A percentile compares a stretch with the other conserved stretches of the same genome.
Conservation (phyloP, 257 asterid species). For the Solanum arcanum region DNA sequence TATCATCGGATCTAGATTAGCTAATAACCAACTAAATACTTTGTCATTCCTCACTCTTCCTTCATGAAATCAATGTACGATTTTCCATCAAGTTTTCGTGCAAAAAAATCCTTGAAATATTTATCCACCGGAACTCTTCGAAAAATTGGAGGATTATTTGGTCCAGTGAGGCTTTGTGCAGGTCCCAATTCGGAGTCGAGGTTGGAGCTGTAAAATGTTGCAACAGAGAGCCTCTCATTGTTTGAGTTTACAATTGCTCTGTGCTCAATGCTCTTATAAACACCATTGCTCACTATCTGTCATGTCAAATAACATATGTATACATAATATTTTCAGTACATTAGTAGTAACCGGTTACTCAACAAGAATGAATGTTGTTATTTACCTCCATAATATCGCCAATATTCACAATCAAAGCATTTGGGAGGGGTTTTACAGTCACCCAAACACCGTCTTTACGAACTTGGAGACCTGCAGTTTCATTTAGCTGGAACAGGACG, state of each 20-base stretch:
- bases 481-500: too few species aligned
- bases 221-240: slow-evolving; percentile 36
- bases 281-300: slow-evolving; percentile 43
- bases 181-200: slow-evolving; percentile 37
- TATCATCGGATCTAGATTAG: neutral
- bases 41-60: neutral
- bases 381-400: too few species aligned
- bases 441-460: too few species aligned
- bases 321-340: too few species aligned
- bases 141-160: slow-evolving; percentile 22
- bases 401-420: too few species aligned
- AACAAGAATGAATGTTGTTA: too few species aligned
- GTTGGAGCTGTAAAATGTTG: slow-evolving; percentile 32
- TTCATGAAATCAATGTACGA: slow-evolving; percentile 37
- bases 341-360: too few species aligned
- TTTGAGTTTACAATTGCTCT: slow-evolving; percentile 36
- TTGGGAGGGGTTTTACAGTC: too few species aligned
- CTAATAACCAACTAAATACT: neutral
- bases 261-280: slow-evolving; percentile 41
- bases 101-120: slow-evolving; percentile 31
- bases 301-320: neutral
- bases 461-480: too few species aligned
- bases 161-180: slow-evolving; percentile 30
- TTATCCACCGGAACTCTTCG: slow-evolving; percentile 5
- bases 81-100: slow-evolving; percentile 32